Conservation (phyloP, 805 yeast genomes). For the Debaryomyces hansenii region DNA sequence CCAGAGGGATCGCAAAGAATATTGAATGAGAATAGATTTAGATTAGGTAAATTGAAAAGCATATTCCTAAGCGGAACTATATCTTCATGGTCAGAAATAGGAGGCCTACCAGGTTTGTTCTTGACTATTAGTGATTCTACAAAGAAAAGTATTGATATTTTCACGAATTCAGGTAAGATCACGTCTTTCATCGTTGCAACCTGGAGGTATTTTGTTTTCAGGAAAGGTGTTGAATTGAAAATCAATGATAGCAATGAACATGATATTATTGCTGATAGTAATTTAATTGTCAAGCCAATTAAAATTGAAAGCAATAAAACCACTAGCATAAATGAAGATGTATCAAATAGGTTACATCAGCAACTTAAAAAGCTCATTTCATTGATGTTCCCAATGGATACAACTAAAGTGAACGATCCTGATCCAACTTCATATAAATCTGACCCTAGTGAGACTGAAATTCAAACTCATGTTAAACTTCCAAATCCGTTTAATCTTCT, state of each 20-base stretch:
- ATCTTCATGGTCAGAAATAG: conserved; percentile 67
- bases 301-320: conserved; percentile 16
- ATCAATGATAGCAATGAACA: conserved; percentile 30
- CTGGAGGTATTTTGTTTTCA: conserved; percentile 85
- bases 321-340: background rate
- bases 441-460: conserved; percentile 37
- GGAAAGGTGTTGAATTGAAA: conserved; percentile 63
- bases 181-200: conserved; percentile 60
- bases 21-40: conserved; percentile 58
- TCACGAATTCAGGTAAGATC: conserved; percentile 38
- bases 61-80: conserved; percentile 79
- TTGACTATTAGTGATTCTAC: conserved; percentile 82
- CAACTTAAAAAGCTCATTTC: conserved; percentile 40
- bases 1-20: conserved; percentile 87
- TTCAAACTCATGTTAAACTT: conserved; percentile 37
- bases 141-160: conserved; percentile 52
- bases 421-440: conserved; percentile 37
- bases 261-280: conserved; percentile 33
- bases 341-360: conserved; percentile 4
- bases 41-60: conserved; percentile 57
- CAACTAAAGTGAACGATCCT: conserved; percentile 35
- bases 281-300: conserved; percentile 39
- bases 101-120: conserved; percentile 92
- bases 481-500: conserved; percentile 21
- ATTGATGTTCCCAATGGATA: conserved; percentile 59